phyloP scores from a whole-genome alignment of 192 early-diverging fungal genomes.

The Backusella circina region DNA sequence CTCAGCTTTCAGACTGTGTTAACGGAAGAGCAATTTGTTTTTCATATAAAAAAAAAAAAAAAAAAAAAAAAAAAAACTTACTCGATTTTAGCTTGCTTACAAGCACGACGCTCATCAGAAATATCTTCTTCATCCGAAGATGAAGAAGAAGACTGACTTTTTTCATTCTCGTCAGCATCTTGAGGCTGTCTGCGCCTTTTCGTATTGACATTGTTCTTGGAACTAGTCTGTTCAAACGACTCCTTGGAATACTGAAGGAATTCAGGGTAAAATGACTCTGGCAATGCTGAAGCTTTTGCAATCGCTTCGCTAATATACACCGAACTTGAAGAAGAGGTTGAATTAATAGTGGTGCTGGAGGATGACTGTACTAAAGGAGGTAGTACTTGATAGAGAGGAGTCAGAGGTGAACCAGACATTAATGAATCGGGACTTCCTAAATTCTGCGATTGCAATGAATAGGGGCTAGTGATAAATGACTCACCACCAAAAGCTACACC shows the following conservation, averaged over 20 bases:
- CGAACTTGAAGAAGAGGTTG: slow-evolving; percentile 18
- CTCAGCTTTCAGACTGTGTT: background rate
- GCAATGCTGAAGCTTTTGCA: slow-evolving; percentile 37
- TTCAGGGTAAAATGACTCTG: slow-evolving; percentile 38
- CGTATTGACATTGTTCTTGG: background rate
- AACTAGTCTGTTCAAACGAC: slow-evolving; percentile 33
- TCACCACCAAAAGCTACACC: background rate
- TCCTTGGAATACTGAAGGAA: slow-evolving; percentile 39
- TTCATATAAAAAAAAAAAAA: background rate
- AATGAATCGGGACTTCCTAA: slow-evolving; percentile 25
- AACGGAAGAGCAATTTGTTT: background rate
- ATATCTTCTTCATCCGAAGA: slow-evolving; percentile 3
- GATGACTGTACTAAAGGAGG: slow-evolving; percentile 19
- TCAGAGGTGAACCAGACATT: slow-evolving; percentile 9
- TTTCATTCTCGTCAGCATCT: background rate
- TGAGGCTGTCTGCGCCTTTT: background rate
- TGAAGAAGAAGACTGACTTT: background rate
- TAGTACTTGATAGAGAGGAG: slow-evolving; percentile 19
- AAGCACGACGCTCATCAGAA: background rate
- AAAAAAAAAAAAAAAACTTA: background rate
- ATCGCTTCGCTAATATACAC: slow-evolving; percentile 31
- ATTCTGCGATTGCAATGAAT: slow-evolving; percentile 1
- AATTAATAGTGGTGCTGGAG: slow-evolving; percentile 20
- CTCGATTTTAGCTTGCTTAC: background rate
- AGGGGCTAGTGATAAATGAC: background rate